Evolutionary conservation across 148 eudicot genomes (phyloP).

Genomic region (Pouteria glomerata): DNA sequence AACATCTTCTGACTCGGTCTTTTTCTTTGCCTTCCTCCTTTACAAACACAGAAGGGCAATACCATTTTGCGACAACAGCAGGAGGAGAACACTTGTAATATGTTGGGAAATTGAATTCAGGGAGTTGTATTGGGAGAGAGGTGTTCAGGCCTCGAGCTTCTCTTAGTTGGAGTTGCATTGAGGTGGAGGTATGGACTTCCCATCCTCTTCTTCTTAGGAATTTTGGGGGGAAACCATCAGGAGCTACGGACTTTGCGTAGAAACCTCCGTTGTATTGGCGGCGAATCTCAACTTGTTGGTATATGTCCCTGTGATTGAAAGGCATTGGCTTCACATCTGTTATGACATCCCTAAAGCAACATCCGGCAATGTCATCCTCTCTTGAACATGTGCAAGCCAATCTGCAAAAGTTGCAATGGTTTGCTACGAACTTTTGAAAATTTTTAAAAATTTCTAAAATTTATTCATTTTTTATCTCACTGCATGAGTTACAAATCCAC

Average conservation of each 20-base stretch:
- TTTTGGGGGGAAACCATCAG: conserved; percentile 68
- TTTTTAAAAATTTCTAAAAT: too few relatives aligned
- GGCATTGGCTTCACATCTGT: conserved; percentile 43
- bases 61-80: conserved; percentile 42
- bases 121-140: conserved; percentile 30
- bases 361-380: conserved; percentile 42
- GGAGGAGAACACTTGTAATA: conserved; percentile 32
- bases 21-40: conserved; percentile 42
- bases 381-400: conserved; percentile 58
- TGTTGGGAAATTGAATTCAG: conserved; percentile 22
- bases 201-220: conserved; percentile 69
- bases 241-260: conserved; percentile 64
- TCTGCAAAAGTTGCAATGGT: conserved; percentile 28
- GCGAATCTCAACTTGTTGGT: conserved; percentile 71
- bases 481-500: too few relatives aligned
- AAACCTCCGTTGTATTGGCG: conserved; percentile 54
- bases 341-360: conserved; percentile 42
- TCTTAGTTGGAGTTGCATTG: conserved; percentile 23
- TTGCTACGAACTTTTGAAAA: too few relatives aligned
- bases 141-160: conserved; percentile 49
- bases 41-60: conserved; percentile 51
- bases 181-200: conserved; percentile 38
- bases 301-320: conserved; percentile 62
- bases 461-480: too few relatives aligned
- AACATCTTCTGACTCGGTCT: conserved; percentile 37